phyloP scores from a whole-genome alignment of 1,139 yeast species.

The Zygoascus hellenicus region DNA sequence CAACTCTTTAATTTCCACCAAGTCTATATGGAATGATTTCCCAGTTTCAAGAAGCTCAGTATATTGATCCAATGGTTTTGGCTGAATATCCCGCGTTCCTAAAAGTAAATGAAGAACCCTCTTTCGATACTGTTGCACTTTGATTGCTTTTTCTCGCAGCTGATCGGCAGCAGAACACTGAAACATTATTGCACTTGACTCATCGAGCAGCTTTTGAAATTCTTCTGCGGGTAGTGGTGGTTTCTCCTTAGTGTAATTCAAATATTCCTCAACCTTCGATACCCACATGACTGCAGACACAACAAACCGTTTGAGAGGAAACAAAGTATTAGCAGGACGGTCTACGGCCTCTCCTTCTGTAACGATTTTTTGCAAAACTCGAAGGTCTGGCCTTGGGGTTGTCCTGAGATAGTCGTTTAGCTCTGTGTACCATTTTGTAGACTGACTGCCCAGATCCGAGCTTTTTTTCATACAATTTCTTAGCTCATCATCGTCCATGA shows the following conservation, averaged over 20 bases:
- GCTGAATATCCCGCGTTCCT: constrained; percentile 13
- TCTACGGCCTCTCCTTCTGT: constrained; percentile 54
- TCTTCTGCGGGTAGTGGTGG: constrained; percentile 26
- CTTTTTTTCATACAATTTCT: neutral
- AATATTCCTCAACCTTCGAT: constrained; percentile 50
- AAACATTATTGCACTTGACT: constrained; percentile 48
- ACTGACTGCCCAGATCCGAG: constrained; percentile 26
- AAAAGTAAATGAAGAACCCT: constrained; percentile 39
- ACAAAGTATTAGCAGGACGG: constrained; percentile 33
- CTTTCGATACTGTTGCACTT: constrained; percentile 50
- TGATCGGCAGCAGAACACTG: constrained; percentile 56
- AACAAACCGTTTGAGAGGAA: constrained; percentile 40
- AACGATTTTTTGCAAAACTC: constrained; percentile 41
- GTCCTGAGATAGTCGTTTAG: constrained; percentile 41
- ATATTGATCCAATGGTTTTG: constrained; percentile 26
- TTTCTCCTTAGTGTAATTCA: constrained; percentile 30
- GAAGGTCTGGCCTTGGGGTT: constrained; percentile 45
- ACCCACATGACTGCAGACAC: constrained; percentile 45
- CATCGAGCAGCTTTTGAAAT: constrained; percentile 39
- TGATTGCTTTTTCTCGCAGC: constrained; percentile 48
- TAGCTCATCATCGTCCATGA: constrained; percentile 16
- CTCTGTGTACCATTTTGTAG: constrained; percentile 47
- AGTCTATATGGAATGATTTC: constrained; percentile 50
- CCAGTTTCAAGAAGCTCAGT: constrained; percentile 42
- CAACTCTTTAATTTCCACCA: constrained; percentile 48